phyloP scores from a whole-genome alignment of 2,329 filamentous ascomycete species.

The Colletotrichum salicis region DNA sequence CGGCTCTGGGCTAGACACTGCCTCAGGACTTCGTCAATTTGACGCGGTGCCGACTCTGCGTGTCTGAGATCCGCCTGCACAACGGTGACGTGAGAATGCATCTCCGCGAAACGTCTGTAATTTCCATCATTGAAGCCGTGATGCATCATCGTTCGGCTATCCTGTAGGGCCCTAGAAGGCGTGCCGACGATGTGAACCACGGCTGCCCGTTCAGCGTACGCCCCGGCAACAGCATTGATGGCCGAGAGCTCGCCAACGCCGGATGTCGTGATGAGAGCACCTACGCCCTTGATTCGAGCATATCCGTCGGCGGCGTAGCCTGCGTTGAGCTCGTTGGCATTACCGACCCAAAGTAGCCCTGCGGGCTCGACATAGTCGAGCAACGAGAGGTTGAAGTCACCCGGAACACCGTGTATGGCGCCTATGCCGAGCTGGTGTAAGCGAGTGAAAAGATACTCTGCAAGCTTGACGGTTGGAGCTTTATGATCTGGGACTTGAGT shows the following conservation, averaged over 20 bases:
- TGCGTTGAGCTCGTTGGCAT: slow-evolving; percentile 68
- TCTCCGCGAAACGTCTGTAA: slow-evolving; percentile 60
- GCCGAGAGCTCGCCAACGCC: slow-evolving; percentile 69
- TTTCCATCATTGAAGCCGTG: slow-evolving; percentile 66
- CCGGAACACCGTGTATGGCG: slow-evolving; percentile 63
- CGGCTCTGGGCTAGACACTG: slow-evolving; percentile 63
- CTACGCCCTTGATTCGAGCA: slow-evolving; percentile 61
- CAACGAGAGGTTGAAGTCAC: slow-evolving; percentile 52
- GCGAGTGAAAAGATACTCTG: slow-evolving; percentile 70
- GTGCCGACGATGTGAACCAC: slow-evolving; percentile 69
- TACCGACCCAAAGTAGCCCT: slow-evolving; percentile 59
- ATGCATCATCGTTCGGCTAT: slow-evolving; percentile 56
- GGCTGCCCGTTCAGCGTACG: slow-evolving; percentile 65
- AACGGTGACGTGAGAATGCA: slow-evolving; percentile 60
- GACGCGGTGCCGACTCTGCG: slow-evolving; percentile 54
- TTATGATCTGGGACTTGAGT: background rate
- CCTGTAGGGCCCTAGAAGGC: slow-evolving; percentile 56
- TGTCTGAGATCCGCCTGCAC: slow-evolving; percentile 60
- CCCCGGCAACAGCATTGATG: slow-evolving; percentile 68
- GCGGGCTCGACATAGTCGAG: slow-evolving; percentile 50
- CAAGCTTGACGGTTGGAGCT: slow-evolving; percentile 52
- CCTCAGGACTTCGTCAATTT: slow-evolving; percentile 62
- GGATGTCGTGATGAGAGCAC: slow-evolving; percentile 66
- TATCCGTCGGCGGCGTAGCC: slow-evolving; percentile 69
- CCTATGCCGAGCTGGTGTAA: slow-evolving; percentile 68